Percentiles rank a stretch among this genome's conserved stretches.
These are phyloP conservation scores for Fusarium subglutinans DNA, from an alignment of 2,329 filamentous ascomycete species.

Conservation along the genomic window DNA sequence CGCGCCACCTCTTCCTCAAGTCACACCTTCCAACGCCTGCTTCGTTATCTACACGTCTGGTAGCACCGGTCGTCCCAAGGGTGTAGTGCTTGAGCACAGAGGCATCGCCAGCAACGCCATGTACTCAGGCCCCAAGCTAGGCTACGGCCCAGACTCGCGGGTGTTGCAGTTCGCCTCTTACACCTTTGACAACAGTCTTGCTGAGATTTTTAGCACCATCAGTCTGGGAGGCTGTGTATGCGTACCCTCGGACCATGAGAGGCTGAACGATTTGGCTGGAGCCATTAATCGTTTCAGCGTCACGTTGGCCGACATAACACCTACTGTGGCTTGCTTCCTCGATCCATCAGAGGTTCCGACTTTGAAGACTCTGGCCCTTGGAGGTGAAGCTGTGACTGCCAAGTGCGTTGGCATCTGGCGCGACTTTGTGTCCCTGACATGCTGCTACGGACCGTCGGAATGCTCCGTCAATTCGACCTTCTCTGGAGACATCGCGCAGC, in stretches of 20 bases:
- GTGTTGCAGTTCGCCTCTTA: slow-evolving; percentile 35
- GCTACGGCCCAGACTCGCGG: slow-evolving; percentile 11
- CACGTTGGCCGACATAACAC: slow-evolving; percentile 28
- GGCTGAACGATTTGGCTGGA: slow-evolving; percentile 21
- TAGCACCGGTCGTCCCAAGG: slow-evolving; percentile 25
- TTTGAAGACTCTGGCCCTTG: slow-evolving; percentile 23
- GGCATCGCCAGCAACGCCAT: slow-evolving; percentile 18
- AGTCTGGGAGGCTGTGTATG: slow-evolving; percentile 23
- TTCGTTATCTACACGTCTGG: slow-evolving; percentile 38
- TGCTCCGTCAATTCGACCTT: slow-evolving; percentile 28
- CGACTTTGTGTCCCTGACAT: slow-evolving; percentile 23
- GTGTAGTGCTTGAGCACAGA: slow-evolving; percentile 28
- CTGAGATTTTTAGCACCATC: slow-evolving; percentile 26
- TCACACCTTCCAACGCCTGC: slow-evolving; percentile 16
- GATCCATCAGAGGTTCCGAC: slow-evolving; percentile 17
- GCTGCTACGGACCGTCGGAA: slow-evolving; percentile 30
- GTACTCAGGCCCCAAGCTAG: slow-evolving; percentile 18
- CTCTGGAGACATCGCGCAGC: slow-evolving; percentile 13
- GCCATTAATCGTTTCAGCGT: slow-evolving; percentile 19
- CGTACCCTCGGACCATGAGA: slow-evolving; percentile 31
- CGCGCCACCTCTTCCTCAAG: background rate
- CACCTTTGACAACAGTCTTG: slow-evolving; percentile 32
- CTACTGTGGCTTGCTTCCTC: slow-evolving; percentile 29
- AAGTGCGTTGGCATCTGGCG: slow-evolving; percentile 34
- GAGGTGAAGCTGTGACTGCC: slow-evolving; percentile 25